These are phyloP conservation scores for Fusarium annulatum DNA, from an alignment of 2,329 filamentous ascomycete genomes.

Conservation along the genomic window DNA sequence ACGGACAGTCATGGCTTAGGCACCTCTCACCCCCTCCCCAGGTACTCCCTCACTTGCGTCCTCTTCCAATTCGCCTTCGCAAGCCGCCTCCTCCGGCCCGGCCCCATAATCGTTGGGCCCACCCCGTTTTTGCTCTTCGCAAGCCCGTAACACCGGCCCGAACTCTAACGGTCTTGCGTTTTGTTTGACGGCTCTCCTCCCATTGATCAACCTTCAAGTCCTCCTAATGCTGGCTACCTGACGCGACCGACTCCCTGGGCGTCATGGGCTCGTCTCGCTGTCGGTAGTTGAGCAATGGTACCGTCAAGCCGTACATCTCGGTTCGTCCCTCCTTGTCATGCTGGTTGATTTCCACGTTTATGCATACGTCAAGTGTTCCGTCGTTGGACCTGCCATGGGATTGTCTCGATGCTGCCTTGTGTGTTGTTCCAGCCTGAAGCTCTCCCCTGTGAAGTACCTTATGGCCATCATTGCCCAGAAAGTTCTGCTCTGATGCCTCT, in stretches of 20 bases:
- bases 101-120: slow-evolving; percentile 13
- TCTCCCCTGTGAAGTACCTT: slow-evolving; percentile 81
- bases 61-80: slow-evolving; percentile 14
- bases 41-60: slow-evolving; percentile 1
- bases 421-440: slow-evolving; percentile 78
- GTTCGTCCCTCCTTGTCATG: slow-evolving; percentile 84
- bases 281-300: slow-evolving; percentile 73
- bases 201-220: slow-evolving; percentile 3
- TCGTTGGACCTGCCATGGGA: slow-evolving; percentile 67
- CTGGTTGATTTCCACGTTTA: slow-evolving; percentile 90
- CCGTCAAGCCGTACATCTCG: slow-evolving; percentile 82
- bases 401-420: slow-evolving; percentile 74
- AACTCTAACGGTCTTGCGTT: not conserved
- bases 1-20: not conserved
- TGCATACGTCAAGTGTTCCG: slow-evolving; percentile 79
- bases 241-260: slow-evolving; percentile 41
- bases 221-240: slow-evolving; percentile 26
- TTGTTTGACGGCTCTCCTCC: not conserved
- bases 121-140: slow-evolving; percentile 1
- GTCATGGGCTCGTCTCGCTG: slow-evolving; percentile 42
- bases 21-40: not conserved
- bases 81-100: slow-evolving; percentile 22
- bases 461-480: slow-evolving; percentile 71
- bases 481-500: slow-evolving; percentile 41
- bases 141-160: slow-evolving; percentile 11